Evolutionary conservation across 306 rosid species (phyloP).

Genomic region (Vachellia pachyceras): DNA sequence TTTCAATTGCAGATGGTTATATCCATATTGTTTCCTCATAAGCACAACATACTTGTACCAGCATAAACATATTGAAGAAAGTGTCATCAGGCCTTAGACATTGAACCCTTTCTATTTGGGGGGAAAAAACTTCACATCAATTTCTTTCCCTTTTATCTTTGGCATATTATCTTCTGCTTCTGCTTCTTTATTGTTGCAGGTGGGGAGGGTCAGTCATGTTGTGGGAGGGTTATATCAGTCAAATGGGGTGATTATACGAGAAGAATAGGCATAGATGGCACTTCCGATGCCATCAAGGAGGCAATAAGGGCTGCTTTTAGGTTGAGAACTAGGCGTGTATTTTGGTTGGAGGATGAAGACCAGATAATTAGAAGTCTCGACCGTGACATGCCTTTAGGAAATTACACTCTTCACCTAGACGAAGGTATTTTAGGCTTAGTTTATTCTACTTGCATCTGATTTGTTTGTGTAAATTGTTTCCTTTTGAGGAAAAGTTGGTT

Average conservation of each 20-base stretch:
- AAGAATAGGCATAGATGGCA: slow-evolving; percentile 90
- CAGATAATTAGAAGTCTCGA: slow-evolving; percentile 89
- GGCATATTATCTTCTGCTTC: slow-evolving; percentile 27
- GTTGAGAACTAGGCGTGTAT: slow-evolving; percentile 88
- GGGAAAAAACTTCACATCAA: neutral
- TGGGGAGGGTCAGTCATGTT: slow-evolving; percentile 76
- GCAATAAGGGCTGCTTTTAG: slow-evolving; percentile 89
- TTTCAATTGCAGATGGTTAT: neutral
- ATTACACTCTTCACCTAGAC: slow-evolving; percentile 90
- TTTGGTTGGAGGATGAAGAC: slow-evolving; percentile 99
- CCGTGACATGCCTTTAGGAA: slow-evolving; percentile 96
- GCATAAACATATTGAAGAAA: slow-evolving; percentile 13
- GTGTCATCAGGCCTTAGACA: neutral
- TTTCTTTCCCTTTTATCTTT: neutral
- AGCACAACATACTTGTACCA: neutral
- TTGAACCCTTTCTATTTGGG: neutral
- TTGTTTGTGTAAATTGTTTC: slow-evolving; percentile 17
- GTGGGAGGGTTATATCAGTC: slow-evolving; percentile 92
- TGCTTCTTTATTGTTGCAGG: slow-evolving; percentile 51
- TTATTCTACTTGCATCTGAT: slow-evolving; percentile 25
- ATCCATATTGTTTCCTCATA: slow-evolving; percentile 10
- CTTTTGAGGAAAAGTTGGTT: neutral
- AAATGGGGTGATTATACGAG: slow-evolving; percentile 93
- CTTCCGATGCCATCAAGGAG: slow-evolving; percentile 91
- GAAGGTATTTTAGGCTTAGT: slow-evolving; percentile 64